Percentiles rank a stretch among this genome's conserved stretches.
These are phyloP conservation scores for Trichoderma sp. DNA, from an alignment of 2,329 filamentous ascomycete genomes.

Conservation along the genomic window DNA sequence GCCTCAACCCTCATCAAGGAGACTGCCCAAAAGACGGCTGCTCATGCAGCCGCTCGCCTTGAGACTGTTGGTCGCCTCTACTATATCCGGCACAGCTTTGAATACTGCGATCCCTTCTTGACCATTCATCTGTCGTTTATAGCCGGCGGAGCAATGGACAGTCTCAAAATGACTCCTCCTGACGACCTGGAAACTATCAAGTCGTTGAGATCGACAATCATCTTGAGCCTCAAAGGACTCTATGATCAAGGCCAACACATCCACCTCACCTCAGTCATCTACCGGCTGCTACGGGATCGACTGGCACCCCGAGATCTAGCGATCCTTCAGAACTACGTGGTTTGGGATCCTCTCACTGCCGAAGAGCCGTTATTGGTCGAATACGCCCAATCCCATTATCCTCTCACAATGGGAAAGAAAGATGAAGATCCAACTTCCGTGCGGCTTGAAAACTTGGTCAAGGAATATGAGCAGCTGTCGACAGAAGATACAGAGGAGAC, in stretches of 20 bases:
- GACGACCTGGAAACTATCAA: not conserved
- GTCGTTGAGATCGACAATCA: constrained; percentile 1
- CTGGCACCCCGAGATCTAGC: not conserved
- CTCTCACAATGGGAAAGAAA: not conserved
- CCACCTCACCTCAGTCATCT: constrained; percentile 5
- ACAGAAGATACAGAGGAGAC: not conserved
- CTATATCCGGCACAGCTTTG: constrained; percentile 35
- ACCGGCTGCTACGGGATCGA: constrained; percentile 1
- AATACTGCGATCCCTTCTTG: constrained; percentile 15
- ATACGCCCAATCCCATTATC: constrained; percentile 10
- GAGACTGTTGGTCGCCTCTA: constrained; percentile 36
- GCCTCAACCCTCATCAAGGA: not conserved
- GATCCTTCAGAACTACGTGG: not conserved
- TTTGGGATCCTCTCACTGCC: not conserved
- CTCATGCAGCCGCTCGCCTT: constrained; percentile 26
- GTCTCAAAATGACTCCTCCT: not conserved
- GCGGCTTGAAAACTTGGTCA: constrained; percentile 4
- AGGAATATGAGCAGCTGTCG: not conserved
- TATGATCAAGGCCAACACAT: constrained; percentile 17
- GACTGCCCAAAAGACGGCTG: constrained; percentile 13
- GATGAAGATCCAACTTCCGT: not conserved
- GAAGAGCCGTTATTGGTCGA: not conserved
- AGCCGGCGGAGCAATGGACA: constrained; percentile 3
- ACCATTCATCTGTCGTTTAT: constrained; percentile 1
- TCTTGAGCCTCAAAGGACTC: constrained; percentile 14